These are phyloP conservation scores for Aureobasidium namibiae DNA, from an alignment of 2,329 filamentous ascomycete genomes.

Conservation along the genomic window DNA sequence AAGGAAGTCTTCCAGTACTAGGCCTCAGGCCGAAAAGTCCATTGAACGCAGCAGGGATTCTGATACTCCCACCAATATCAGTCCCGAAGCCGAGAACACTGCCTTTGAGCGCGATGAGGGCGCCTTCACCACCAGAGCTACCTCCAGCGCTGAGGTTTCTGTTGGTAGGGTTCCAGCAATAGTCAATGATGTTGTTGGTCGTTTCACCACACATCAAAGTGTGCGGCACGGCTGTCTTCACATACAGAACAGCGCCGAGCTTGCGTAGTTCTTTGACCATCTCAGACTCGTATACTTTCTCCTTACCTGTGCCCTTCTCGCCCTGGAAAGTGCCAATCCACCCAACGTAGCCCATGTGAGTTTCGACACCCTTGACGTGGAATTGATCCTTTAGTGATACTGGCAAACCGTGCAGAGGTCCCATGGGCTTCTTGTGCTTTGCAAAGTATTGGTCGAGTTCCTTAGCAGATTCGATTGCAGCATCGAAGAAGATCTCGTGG, in stretches of 20 bases:
- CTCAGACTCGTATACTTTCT: slow-evolving; percentile 47
- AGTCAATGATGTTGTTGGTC: slow-evolving; percentile 52
- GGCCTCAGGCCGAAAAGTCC: slow-evolving; percentile 50
- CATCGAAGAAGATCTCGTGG: slow-evolving; percentile 43
- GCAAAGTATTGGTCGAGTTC: slow-evolving; percentile 33
- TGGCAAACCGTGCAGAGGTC: slow-evolving; percentile 41
- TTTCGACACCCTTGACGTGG: slow-evolving; percentile 40
- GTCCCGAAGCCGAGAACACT: slow-evolving; percentile 51
- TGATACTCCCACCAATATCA: slow-evolving; percentile 48
- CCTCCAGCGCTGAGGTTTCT: slow-evolving; percentile 47
- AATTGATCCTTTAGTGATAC: slow-evolving; percentile 44
- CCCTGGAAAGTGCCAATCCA: slow-evolving; percentile 56
- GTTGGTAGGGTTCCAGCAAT: slow-evolving; percentile 51
- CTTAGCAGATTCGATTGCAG: slow-evolving; percentile 35
- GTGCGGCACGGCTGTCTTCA: slow-evolving; percentile 49
- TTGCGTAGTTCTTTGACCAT: slow-evolving; percentile 47
- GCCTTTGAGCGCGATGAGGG: slow-evolving; percentile 46
- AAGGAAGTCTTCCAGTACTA: slow-evolving; percentile 44
- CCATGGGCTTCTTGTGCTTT: slow-evolving; percentile 30
- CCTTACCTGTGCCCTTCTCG: slow-evolving; percentile 42
- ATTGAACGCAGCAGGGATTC: slow-evolving; percentile 54
- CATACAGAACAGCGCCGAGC: slow-evolving; percentile 48
- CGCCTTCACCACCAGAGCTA: slow-evolving; percentile 52
- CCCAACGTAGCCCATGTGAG: slow-evolving; percentile 53
- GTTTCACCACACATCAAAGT: slow-evolving; percentile 53